phyloP scores from a whole-genome alignment of 2,329 filamentous ascomycete genomes.

The Arthrobotrys sphaeroides region DNA sequence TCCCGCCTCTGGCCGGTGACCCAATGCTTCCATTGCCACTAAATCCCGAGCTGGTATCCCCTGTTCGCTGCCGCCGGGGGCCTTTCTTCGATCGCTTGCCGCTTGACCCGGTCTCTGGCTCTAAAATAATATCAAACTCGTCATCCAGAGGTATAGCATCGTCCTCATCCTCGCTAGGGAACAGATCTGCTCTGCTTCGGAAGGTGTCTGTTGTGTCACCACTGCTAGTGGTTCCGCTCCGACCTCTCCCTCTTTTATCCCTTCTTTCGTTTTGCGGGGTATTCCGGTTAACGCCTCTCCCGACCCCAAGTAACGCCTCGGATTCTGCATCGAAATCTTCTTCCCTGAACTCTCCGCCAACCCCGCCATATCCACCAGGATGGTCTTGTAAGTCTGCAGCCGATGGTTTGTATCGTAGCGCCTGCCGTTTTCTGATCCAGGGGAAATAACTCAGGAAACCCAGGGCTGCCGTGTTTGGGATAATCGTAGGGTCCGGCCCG shows the following conservation, averaged over 20 bases:
- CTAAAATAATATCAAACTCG: slow-evolving; percentile 72
- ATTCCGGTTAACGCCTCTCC: slow-evolving; percentile 55
- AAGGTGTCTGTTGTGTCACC: slow-evolving; percentile 70
- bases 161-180: slow-evolving; percentile 74
- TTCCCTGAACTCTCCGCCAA: slow-evolving; percentile 57
- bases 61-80: slow-evolving; percentile 63
- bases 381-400: slow-evolving; percentile 74
- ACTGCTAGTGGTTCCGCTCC: slow-evolving; percentile 70
- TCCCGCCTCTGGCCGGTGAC: slow-evolving; percentile 32
- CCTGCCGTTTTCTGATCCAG: slow-evolving; percentile 70
- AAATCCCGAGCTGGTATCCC: slow-evolving; percentile 64
- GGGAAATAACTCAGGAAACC: slow-evolving; percentile 72
- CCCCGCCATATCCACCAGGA: slow-evolving; percentile 63
- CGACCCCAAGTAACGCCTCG: slow-evolving; percentile 66
- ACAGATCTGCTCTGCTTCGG: slow-evolving; percentile 73
- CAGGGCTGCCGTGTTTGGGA: slow-evolving; percentile 70
- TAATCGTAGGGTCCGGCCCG: slow-evolving; percentile 69
- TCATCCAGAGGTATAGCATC: slow-evolving; percentile 75
- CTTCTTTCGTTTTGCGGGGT: slow-evolving; percentile 7
- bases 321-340: slow-evolving; percentile 63
- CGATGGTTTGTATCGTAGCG: slow-evolving; percentile 71
- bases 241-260: slow-evolving; percentile 60
- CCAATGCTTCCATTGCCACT: slow-evolving; percentile 55
- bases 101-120: slow-evolving; percentile 66
- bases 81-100: slow-evolving; percentile 62